phyloP scores from a whole-genome alignment of 352 stramenopile genomes.

The Phytophthora cactorum region DNA sequence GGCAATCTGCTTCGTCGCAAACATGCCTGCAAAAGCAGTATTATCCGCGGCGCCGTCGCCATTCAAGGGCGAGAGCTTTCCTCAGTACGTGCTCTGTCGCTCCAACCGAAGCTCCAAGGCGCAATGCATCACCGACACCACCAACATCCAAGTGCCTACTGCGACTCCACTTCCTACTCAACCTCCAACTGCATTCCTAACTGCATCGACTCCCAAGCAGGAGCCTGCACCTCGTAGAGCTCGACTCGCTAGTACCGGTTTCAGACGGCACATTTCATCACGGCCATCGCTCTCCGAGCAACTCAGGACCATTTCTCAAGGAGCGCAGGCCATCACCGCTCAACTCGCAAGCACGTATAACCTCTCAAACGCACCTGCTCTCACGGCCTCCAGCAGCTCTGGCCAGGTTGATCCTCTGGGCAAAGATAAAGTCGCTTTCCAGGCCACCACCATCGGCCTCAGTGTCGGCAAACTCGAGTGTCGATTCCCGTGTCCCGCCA shows the following conservation, averaged over 20 bases:
- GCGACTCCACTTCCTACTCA: not conserved
- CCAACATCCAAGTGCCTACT: slow-evolving; percentile 1
- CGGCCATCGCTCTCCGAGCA: slow-evolving; percentile 70
- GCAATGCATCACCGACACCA: slow-evolving; percentile 3
- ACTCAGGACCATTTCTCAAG: slow-evolving; percentile 61
- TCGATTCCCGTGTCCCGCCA: slow-evolving; percentile 64
- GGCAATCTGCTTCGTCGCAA: slow-evolving; percentile 2
- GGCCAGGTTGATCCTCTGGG: not conserved
- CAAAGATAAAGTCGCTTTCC: slow-evolving; percentile 26
- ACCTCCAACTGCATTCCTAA: slow-evolving; percentile 14
- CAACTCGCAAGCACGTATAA: slow-evolving; percentile 56
- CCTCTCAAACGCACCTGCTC: slow-evolving; percentile 25
- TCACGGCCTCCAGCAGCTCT: slow-evolving; percentile 6
- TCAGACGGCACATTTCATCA: slow-evolving; percentile 10
- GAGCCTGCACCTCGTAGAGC: slow-evolving; percentile 8
- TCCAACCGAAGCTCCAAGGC: slow-evolving; percentile 12
- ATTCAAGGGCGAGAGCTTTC: slow-evolving; percentile 76
- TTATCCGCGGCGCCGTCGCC: slow-evolving; percentile 19
- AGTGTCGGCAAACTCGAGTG: slow-evolving; percentile 63
- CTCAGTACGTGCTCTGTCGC: slow-evolving; percentile 58
- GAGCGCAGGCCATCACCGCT: slow-evolving; percentile 53
- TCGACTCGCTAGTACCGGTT: not conserved
- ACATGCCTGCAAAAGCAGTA: slow-evolving; percentile 30
- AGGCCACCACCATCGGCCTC: slow-evolving; percentile 60
- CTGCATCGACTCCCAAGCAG: slow-evolving; percentile 3